phyloP scores from a whole-genome alignment of 495 filamentous ascomycete genomes.

The Pseudoneurospora amorphoporcata region DNA sequence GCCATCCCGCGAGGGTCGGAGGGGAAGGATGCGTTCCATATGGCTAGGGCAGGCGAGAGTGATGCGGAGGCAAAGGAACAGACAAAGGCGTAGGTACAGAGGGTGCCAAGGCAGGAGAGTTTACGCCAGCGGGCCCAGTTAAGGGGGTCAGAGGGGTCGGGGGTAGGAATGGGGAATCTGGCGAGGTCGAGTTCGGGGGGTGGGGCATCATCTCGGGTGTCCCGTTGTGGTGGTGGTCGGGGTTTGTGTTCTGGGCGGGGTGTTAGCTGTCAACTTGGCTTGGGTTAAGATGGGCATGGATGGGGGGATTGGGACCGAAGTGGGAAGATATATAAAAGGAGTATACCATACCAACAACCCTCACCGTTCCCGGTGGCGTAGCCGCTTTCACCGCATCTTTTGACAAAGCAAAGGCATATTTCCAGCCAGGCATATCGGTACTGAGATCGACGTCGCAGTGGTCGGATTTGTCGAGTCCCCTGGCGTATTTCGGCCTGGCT shows the following conservation, averaged over 20 bases:
- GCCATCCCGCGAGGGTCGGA: slow-evolving; percentile 1
- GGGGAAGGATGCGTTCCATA: slow-evolving; percentile 20
- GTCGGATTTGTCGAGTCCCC: background rate
- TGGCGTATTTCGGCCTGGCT: background rate
- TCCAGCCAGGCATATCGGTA: slow-evolving; percentile 17
- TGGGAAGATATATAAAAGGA: no score
- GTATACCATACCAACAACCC: slow-evolving; percentile 15
- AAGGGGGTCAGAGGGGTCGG: slow-evolving; percentile 21
- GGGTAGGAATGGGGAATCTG: slow-evolving; percentile 15
- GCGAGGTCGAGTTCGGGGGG: background rate
- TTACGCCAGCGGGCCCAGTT: slow-evolving; percentile 23
- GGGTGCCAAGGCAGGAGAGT: slow-evolving; percentile 9
- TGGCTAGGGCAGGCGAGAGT: slow-evolving; percentile 15
- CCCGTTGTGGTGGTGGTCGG: no score
- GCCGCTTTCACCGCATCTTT: slow-evolving; percentile 15
- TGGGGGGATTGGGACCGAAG: no score
- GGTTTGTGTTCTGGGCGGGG: slow-evolving; percentile 4
- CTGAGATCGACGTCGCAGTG: background rate
- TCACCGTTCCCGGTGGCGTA: slow-evolving; percentile 21
- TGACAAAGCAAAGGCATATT: slow-evolving; percentile 19
- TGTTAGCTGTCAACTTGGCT: slow-evolving; percentile 3
- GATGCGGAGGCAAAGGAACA: slow-evolving; percentile 18
- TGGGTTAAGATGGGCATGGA: background rate
- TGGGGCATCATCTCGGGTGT: background rate
- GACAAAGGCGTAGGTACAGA: slow-evolving; percentile 20